These are phyloP conservation scores for Elsinoe batatas DNA, from an alignment of 2,329 filamentous ascomycete genomes.

Conservation along the genomic window DNA sequence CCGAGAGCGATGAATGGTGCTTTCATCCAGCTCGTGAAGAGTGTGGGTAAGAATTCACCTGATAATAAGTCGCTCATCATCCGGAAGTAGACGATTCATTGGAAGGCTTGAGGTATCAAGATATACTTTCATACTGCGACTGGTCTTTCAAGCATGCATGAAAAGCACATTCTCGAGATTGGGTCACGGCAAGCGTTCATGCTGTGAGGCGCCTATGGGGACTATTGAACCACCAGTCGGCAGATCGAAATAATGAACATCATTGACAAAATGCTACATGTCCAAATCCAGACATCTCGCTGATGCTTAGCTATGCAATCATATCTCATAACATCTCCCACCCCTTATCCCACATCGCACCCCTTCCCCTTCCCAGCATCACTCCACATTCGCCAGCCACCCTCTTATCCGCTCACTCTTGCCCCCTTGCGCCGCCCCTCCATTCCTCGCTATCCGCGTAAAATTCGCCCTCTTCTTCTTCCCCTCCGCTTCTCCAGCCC, in stretches of 20 bases:
- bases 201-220: no score
- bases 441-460: constrained; percentile 8
- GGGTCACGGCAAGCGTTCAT: no score
- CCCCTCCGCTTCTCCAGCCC: neutral
- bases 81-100: neutral
- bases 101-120: no score
- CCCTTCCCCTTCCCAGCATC: neutral
- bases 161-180: no score
- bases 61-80: constrained; percentile 3
- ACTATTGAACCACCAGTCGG: no score
- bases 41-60: constrained; percentile 20
- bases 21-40: constrained; percentile 38
- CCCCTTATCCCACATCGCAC: neutral
- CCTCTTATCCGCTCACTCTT: constrained; percentile 4
- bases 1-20: constrained; percentile 27
- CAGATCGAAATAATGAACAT: no score
- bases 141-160: no score
- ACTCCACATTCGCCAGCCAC: constrained; percentile 9
- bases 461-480: constrained; percentile 10
- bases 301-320: neutral
- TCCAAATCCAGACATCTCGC: no score
- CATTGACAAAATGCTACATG: no score
- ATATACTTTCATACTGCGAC: no score
- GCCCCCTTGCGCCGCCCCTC: constrained; percentile 4
- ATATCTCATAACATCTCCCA: neutral